These are phyloP conservation scores for Paecilomyces variotii DNA, from an alignment of 2,329 filamentous ascomycete species.

Conservation along the genomic window DNA sequence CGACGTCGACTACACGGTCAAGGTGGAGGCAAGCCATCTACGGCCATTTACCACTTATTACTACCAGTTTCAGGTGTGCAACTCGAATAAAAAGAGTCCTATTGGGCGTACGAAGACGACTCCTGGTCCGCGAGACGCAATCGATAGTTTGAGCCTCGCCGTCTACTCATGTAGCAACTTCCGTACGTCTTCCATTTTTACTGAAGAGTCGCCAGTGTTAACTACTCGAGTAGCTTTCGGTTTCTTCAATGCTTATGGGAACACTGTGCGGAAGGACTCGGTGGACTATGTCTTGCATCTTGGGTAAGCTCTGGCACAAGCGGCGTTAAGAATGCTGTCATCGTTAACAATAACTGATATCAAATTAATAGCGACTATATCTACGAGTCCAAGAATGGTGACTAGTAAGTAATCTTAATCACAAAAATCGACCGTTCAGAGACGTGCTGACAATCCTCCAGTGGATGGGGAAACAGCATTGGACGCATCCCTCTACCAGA, in stretches of 20 bases:
- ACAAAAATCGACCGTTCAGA: conserved; percentile 1
- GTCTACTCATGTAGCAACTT: conserved; percentile 67
- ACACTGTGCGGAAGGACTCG: conserved; percentile 50
- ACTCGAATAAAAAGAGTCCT: conserved; percentile 52
- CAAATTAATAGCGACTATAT: conserved; percentile 48
- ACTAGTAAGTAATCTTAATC: conserved; percentile 11
- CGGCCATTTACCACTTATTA: conserved; percentile 55
- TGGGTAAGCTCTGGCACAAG: conserved; percentile 5
- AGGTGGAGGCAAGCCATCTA: conserved; percentile 59
- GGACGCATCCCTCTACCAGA: conserved; percentile 48
- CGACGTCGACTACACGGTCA: conserved; percentile 69
- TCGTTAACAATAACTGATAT: background rate
- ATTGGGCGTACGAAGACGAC: conserved; percentile 64
- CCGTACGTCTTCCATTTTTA: conserved; percentile 32
- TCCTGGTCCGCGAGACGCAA: conserved; percentile 48
- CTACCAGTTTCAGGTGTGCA: conserved; percentile 63
- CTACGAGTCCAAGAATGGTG: conserved; percentile 50
- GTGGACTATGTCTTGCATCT: conserved; percentile 55
- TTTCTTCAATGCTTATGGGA: conserved; percentile 55
- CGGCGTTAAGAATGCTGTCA: background rate
- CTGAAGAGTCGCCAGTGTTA: background rate
- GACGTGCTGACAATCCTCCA: background rate
- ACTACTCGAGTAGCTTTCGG: conserved; percentile 36
- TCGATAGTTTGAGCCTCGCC: conserved; percentile 52
- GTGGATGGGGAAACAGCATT: conserved; percentile 44